Evolutionary conservation across 306 rosid species (phyloP).

Genomic region (Medicago ruthenica): DNA sequence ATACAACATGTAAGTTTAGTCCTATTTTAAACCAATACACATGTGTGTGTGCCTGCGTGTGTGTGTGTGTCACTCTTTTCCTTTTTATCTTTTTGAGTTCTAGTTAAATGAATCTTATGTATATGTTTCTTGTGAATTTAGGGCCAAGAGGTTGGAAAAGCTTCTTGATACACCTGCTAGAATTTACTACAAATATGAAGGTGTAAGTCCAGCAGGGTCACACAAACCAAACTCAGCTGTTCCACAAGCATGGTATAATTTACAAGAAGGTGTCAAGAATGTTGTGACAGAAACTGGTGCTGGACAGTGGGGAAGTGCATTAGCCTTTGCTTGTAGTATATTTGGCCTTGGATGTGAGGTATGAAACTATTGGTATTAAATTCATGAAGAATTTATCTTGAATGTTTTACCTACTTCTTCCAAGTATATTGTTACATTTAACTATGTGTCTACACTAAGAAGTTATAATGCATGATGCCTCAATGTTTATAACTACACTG

Average conservation of each 20-base stretch:
- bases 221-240: slow-evolving; percentile 95
- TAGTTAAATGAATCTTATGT: slow-evolving; percentile 34
- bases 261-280: slow-evolving; percentile 80
- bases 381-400: neutral
- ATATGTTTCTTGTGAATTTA: slow-evolving; percentile 38
- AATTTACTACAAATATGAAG: slow-evolving; percentile 96
- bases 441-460: no score
- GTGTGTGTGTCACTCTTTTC: no score
- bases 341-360: slow-evolving; percentile 94
- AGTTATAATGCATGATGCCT: no score
- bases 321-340: slow-evolving; percentile 92
- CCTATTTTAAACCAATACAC: no score
- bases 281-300: slow-evolving; percentile 98
- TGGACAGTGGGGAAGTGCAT: slow-evolving; percentile 97
- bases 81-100: slow-evolving; percentile 10
- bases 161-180: slow-evolving; percentile 91
- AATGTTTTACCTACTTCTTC: neutral
- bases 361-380: slow-evolving; percentile 40
- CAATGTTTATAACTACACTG: no score
- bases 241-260: slow-evolving; percentile 93
- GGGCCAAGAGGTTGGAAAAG: slow-evolving; percentile 95
- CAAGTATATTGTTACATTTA: no score
- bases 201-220: slow-evolving; percentile 94
- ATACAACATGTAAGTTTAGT: no score
- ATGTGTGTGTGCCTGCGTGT: no score